Base-by-base conservation (phyloP, 371 early-diverging fungal genomes). In the Mortierella sp. region DNA sequence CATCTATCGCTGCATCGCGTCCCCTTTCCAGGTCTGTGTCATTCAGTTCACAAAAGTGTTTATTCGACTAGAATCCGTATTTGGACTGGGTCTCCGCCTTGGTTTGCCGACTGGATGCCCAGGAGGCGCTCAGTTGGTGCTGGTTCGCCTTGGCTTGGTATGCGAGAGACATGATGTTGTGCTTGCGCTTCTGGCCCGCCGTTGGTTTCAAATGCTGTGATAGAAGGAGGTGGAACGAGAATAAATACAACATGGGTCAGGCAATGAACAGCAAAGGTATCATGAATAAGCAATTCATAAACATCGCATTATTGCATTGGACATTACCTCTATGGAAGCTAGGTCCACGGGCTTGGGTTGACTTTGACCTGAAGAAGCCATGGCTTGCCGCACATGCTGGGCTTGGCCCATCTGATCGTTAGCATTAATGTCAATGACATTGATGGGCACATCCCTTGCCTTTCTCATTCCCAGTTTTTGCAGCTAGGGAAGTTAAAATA, bases 111-210 rank as follows among this genome's bases (percentile, higher is more conserved):
- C 91, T 88, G 0, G 89, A 85, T 40, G 94, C 92, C 87, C 90
- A 91, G 45, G 88, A 87, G 67, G 94, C 94, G 39, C 90, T 88
- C 44, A 95, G 67, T 58, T 88, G 89, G 37, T 87, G 86, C 74
- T 92, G 92, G 74, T 90, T 92, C 31, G 88, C 90, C 61, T 92
- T 89, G 24, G 95, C 94, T 75, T 94, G 93, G 41, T 91, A 90
- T 19, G 93, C 94, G 63, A 95, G 78, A 24, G 92, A 93, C 92
- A 94, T 92, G 75, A 95, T 91, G 66, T 95, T 95, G 87, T 95
- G 93, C 73, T 91, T 93, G 48, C 90, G 91, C 79, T 91, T 92
- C 81, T 94, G 93, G 47, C 80, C 77, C 65, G 77, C 71, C 43
- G 47, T 76, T 61, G 83, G 83, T 44, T 76, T 86, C 85, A 83